Conservation (phyloP, 2,329 filamentous ascomycete genomes). For the Aaosphaeria pasadenensis region DNA sequence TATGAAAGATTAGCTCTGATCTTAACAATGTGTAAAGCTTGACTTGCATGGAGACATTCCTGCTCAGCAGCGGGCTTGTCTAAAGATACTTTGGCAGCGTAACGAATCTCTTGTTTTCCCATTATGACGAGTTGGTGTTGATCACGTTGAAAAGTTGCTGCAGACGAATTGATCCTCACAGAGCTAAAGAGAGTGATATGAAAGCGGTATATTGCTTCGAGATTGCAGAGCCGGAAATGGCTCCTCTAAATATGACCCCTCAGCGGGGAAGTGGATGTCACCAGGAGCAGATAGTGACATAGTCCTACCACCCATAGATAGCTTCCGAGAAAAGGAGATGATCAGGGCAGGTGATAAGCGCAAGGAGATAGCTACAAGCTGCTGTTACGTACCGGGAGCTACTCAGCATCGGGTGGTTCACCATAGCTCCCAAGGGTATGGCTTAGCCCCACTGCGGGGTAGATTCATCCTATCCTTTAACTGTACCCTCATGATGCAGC, state of each 20-base stretch:
- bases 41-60: conserved; percentile 64
- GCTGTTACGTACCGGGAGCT: conserved; percentile 31
- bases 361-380: conserved; percentile 33
- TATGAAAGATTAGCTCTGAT: too few relatives aligned
- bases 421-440: conserved; percentile 4
- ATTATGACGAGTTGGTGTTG: conserved; percentile 26
- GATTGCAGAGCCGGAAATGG: too few relatives aligned
- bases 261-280: not conserved
- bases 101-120: conserved; percentile 60
- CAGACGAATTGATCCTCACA: not conserved
- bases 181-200: not conserved
- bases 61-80: conserved; percentile 70
- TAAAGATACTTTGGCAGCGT: conserved; percentile 69
- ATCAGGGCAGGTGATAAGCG: conserved; percentile 8
- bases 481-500: too few relatives aligned
- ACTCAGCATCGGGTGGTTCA: not conserved
- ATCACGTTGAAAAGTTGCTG: not conserved
- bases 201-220: too few relatives aligned
- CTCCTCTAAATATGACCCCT: too few relatives aligned
- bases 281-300: conserved; percentile 9
- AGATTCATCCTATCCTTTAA: conserved; percentile 2
- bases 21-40: too few relatives aligned
- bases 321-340: conserved; percentile 10
- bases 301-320: not conserved
- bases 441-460: conserved; percentile 25